Evolutionary conservation across 768 basidiomycete genomes (phyloP), one percentile per base, ranked within the genome.

Genomic region (Xerocomellus intermedius): DNA sequence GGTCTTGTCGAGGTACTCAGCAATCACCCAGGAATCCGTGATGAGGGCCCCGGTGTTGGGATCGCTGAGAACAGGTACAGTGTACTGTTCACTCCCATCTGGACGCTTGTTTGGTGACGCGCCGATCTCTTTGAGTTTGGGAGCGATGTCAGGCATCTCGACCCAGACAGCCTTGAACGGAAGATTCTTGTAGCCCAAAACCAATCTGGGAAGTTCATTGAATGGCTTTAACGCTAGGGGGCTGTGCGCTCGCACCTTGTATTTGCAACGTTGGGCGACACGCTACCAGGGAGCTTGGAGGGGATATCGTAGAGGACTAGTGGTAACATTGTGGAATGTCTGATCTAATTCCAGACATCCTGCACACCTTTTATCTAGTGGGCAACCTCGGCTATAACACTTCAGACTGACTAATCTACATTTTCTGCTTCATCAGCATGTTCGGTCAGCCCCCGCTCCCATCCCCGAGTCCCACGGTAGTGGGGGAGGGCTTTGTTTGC

Each of bases 221-320:
- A 37, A n/a, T 22, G 4, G 12, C 37, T 3, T 19, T n/a, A 13
- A 19, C 4, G 12, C 42, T 37, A 19, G 28, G 5, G 13, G 8
- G 8, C 2, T 39, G 4, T 47, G 30, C 14, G 12, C 8, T 56
- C 50, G 8, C 2, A 61, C 78, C 76, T 75, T 28, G 73, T 62
- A 52, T 69, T 79, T 56, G 66, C 72, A 6, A 72, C 62, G 48
- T 77, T 79, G 7, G 71, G 69, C 1, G 76, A 69, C 70, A 76
- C 3, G 19, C 65, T 68, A 4, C 62, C 67, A 0, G 71, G 66
- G 8, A 68, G 50, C 5, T 65, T 64, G 39, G 67, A 72, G 16
- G 74, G 67, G 24, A 72, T 69, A 21, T 77, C 76, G 28, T 74
- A 76, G 52, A 77, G 63, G 49, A 65, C 58, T 22, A 75, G 68